phyloP scores from a whole-genome alignment of 1,284 basidiomycete genomes.

The Melampsora allii-populina region DNA sequence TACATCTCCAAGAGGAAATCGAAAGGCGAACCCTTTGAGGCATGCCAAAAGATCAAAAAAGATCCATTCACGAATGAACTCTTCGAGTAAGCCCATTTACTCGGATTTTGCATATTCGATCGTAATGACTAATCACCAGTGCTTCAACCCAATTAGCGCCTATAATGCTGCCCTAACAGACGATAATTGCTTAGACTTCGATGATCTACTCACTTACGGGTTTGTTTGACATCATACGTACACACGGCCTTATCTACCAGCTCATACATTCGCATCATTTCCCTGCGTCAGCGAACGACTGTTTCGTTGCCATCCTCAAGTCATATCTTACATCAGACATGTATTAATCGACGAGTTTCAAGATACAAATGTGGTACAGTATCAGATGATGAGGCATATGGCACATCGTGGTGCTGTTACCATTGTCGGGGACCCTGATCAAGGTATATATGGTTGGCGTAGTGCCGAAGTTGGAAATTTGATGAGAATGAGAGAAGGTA shows the following conservation, averaged over 20 bases:
- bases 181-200: slow-evolving; percentile 79
- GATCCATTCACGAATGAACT: slow-evolving; percentile 43
- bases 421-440: slow-evolving; percentile 88
- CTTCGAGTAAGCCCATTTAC: slow-evolving; percentile 44
- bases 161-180: slow-evolving; percentile 66
- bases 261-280: background rate
- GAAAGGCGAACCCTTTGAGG: slow-evolving; percentile 61
- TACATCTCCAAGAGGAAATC: slow-evolving; percentile 79
- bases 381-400: slow-evolving; percentile 74
- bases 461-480: slow-evolving; percentile 76
- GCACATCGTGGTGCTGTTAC: slow-evolving; percentile 65
- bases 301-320: slow-evolving; percentile 60
- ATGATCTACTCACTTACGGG: slow-evolving; percentile 74
- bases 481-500: slow-evolving; percentile 69
- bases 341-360: slow-evolving; percentile 90
- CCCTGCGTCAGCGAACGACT: slow-evolving; percentile 60
- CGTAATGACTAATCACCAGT: slow-evolving; percentile 53
- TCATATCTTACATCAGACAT: slow-evolving; percentile 66
- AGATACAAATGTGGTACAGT: slow-evolving; percentile 84
- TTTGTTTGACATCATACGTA: slow-evolving; percentile 28
- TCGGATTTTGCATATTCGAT: background rate
- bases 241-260: background rate
- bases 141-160: slow-evolving; percentile 56
- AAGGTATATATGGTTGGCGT: slow-evolving; percentile 89
- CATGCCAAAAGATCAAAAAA: slow-evolving; percentile 44